Percentiles rank a stretch among this genome's conserved stretches.
These are phyloP conservation scores for Talaromyces sp. DNA, from an alignment of 2,329 filamentous ascomycete genomes.

Conservation along the genomic window DNA sequence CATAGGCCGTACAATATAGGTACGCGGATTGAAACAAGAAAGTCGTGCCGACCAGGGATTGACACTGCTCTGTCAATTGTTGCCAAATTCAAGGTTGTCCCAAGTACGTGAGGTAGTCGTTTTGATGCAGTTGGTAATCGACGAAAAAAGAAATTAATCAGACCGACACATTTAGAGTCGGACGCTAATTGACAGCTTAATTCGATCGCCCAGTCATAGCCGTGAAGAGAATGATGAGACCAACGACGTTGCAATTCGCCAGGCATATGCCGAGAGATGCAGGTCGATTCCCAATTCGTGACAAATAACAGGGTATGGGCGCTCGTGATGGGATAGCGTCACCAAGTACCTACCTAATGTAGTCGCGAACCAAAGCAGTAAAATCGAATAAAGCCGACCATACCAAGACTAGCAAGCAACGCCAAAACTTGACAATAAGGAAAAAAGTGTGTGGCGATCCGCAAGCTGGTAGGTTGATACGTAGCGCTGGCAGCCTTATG, in stretches of 20 bases:
- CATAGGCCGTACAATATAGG: neutral
- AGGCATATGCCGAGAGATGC: neutral
- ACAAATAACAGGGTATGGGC: neutral
- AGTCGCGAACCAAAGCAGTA: neutral
- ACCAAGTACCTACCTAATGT: neutral
- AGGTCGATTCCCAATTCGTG: neutral
- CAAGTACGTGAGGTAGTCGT: neutral
- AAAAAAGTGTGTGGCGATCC: neutral
- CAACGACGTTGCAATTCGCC: neutral
- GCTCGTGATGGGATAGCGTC: neutral
- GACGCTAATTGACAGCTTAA: constrained; percentile 13
- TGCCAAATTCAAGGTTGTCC: neutral
- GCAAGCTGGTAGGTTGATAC: neutral
- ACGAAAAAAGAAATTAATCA: neutral
- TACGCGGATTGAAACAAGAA: neutral
- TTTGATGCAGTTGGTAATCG: neutral
- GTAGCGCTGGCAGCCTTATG: neutral
- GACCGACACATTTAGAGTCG: constrained; percentile 5
- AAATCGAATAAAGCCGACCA: neutral
- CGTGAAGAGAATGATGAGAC: neutral
- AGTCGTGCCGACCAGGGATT: neutral
- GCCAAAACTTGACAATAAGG: neutral
- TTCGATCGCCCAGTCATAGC: neutral
- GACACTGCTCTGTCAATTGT: neutral
- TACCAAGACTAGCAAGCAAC: neutral